A percentile compares a stretch with the other conserved stretches of the same genome.
Conservation (phyloP, 2,329 filamentous ascomycete genomes). For the Conoideocrella luteorostrata region DNA sequence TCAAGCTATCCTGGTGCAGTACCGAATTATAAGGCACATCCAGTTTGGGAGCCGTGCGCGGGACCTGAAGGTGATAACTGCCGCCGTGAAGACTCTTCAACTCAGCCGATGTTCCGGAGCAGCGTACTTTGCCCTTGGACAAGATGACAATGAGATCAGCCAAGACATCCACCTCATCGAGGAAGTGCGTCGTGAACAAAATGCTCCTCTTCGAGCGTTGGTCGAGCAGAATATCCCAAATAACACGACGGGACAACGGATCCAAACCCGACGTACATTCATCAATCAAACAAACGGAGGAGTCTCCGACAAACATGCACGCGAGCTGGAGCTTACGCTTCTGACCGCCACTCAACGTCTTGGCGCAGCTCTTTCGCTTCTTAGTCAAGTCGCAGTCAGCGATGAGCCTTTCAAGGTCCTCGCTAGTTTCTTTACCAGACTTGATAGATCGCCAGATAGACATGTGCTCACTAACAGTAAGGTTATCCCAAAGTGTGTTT, state of each 20-base stretch:
- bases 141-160: constrained; percentile 63
- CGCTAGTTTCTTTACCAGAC: constrained; percentile 31
- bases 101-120: constrained; percentile 56
- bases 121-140: constrained; percentile 55
- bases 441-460: constrained; percentile 59
- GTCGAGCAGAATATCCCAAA: constrained; percentile 63
- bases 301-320: constrained; percentile 65
- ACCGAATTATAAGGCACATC: constrained; percentile 36
- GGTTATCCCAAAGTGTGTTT: constrained; percentile 61
- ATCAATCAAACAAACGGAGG: constrained; percentile 60
- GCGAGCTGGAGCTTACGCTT: constrained; percentile 65
- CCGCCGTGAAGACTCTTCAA: constrained; percentile 57
- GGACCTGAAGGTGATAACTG: constrained; percentile 53
- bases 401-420: constrained; percentile 45
- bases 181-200: constrained; percentile 63
- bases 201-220: constrained; percentile 58
- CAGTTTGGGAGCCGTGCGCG: constrained; percentile 21
- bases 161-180: constrained; percentile 63
- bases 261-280: constrained; percentile 65
- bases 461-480: constrained; percentile 61
- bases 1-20: constrained; percentile 48
- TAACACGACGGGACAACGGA: constrained; percentile 58
- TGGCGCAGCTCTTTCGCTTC: constrained; percentile 49
- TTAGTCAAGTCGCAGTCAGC: constrained; percentile 52
- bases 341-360: constrained; percentile 60